Percentiles rank a stretch among this genome's conserved stretches.
These are phyloP conservation scores for Ophiostoma novo-ulmi DNA, from an alignment of 2,329 filamentous ascomycete species.

Conservation along the genomic window DNA sequence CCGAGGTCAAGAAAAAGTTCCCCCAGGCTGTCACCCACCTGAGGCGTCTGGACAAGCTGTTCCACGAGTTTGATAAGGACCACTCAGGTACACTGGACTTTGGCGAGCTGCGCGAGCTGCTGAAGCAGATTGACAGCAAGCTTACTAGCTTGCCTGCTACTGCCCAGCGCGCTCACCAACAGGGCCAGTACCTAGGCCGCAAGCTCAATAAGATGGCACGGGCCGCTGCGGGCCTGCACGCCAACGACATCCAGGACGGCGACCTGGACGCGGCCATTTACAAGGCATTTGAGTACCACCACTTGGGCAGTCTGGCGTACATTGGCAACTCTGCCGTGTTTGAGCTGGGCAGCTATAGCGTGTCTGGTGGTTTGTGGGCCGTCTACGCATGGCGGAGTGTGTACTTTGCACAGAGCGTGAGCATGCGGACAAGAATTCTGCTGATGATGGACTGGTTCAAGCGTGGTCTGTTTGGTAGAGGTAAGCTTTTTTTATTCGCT, in stretches of 20 bases:
- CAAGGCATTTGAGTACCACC: slow-evolving; percentile 89
- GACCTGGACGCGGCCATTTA: slow-evolving; percentile 90
- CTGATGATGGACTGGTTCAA: slow-evolving; percentile 99
- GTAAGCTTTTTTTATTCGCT: slow-evolving; percentile 48
- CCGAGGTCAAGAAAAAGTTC: slow-evolving; percentile 79
- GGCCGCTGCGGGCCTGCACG: slow-evolving; percentile 64
- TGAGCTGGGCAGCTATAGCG: slow-evolving; percentile 72
- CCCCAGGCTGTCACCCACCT: slow-evolving; percentile 86
- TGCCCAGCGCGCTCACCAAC: slow-evolving; percentile 92
- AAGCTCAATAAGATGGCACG: slow-evolving; percentile 92
- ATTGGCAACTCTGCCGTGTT: slow-evolving; percentile 96
- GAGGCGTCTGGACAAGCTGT: slow-evolving; percentile 83
- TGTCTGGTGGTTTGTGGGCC: slow-evolving; percentile 80
- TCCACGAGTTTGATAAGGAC: slow-evolving; percentile 87
- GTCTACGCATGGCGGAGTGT: slow-evolving; percentile 95
- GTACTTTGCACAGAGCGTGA: slow-evolving; percentile 97
- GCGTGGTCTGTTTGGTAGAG: slow-evolving; percentile 88
- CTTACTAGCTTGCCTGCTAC: slow-evolving; percentile 92
- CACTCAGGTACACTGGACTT: slow-evolving; percentile 91
- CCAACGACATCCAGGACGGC: slow-evolving; percentile 80
- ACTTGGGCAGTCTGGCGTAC: slow-evolving; percentile 88
- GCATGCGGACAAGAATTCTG: slow-evolving; percentile 78
- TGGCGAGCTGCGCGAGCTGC: slow-evolving; percentile 79
- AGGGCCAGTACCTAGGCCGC: slow-evolving; percentile 83
- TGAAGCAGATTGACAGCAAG: slow-evolving; percentile 89